phyloP scores from a whole-genome alignment of 2,329 filamentous ascomycete species.

The Clathrospora elynae region DNA sequence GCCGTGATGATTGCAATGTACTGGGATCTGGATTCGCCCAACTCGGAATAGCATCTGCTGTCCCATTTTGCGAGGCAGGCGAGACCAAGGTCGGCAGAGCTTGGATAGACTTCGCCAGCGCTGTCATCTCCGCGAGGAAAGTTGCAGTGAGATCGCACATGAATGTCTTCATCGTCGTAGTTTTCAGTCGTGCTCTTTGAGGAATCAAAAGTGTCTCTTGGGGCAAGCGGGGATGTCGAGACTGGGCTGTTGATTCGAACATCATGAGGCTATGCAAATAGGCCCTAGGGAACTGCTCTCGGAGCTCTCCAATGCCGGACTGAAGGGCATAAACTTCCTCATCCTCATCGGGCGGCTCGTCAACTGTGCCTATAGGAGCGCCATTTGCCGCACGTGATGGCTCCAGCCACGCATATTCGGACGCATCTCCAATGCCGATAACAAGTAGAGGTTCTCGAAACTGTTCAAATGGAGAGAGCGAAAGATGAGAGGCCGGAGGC shows the following conservation, averaged over 20 bases:
- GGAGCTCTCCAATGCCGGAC: conserved; percentile 72
- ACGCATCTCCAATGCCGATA: conserved; percentile 82
- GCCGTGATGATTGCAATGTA: conserved; percentile 29
- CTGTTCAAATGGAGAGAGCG: conserved; percentile 85
- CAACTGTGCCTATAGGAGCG: conserved; percentile 12
- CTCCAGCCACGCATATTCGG: conserved; percentile 61
- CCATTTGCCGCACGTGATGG: conserved; percentile 41
- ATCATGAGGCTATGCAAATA: conserved; percentile 78
- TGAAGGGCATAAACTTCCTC: conserved; percentile 48
- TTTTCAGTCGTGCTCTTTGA: conserved; percentile 67
- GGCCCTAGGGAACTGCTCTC: conserved; percentile 74
- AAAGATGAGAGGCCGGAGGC: conserved; percentile 77
- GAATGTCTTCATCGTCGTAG: conserved; percentile 66
- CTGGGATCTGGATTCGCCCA: conserved; percentile 38
- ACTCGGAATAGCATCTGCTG: conserved; percentile 32
- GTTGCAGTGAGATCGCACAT: conserved; percentile 54
- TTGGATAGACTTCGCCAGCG: conserved; percentile 55
- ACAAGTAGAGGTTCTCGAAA: conserved; percentile 84
- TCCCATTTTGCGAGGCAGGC: conserved; percentile 39
- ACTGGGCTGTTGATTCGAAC: conserved; percentile 68
- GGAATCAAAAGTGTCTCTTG: conserved; percentile 76
- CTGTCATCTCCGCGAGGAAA: conserved; percentile 55
- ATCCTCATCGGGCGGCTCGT: conserved; percentile 19
- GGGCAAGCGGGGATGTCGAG: conserved; percentile 51
- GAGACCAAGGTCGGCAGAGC: conserved; percentile 68